phyloP scores from a whole-genome alignment of 2,329 filamentous ascomycete genomes.

The Xylariaceae sp. region DNA sequence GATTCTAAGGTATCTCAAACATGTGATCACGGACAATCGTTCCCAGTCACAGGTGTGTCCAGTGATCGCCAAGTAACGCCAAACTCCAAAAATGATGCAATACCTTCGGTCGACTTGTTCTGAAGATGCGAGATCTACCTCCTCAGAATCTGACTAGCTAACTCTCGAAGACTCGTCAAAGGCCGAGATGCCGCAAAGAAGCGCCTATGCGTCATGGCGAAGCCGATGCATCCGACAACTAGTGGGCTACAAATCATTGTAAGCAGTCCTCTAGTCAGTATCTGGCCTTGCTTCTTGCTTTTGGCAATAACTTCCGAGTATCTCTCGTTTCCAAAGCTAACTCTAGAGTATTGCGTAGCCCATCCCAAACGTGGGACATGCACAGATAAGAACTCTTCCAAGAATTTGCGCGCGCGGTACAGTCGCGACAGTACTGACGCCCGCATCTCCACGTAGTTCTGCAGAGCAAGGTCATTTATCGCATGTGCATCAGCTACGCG shows the following conservation, averaged over 20 bases:
- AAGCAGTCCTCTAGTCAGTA: conserved; percentile 50
- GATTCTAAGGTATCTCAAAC: too few species aligned
- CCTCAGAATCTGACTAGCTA: too few species aligned
- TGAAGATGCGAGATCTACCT: too few species aligned
- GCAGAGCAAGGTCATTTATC: conserved; percentile 87
- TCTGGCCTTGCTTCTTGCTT: conserved; percentile 65
- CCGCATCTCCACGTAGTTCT: conserved; percentile 95
- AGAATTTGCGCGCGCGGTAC: conserved; percentile 77
- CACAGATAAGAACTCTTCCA: conserved; percentile 80
- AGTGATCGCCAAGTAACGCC: too few species aligned
- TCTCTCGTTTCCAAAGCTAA: conserved; percentile 90
- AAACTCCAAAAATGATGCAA: too few species aligned
- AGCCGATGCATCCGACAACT: conserved; percentile 12
- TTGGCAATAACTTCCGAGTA: conserved; percentile 78
- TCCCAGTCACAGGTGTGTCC: too few species aligned
- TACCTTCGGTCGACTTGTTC: too few species aligned
- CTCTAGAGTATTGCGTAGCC: conserved; percentile 86
- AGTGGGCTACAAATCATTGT: conserved; percentile 30
- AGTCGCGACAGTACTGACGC: conserved; percentile 73
- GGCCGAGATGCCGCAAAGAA: too few species aligned
- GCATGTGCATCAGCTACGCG: conserved; percentile 78
- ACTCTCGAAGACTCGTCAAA: too few species aligned
- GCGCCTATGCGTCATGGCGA: too few species aligned
- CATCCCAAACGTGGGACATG: conserved; percentile 77
- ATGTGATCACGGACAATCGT: too few species aligned